A percentile compares a stretch with the other conserved stretches of the same genome.
phyloP scores from a whole-genome alignment of 768 basidiomycete species.

The Lactarius quietus region DNA sequence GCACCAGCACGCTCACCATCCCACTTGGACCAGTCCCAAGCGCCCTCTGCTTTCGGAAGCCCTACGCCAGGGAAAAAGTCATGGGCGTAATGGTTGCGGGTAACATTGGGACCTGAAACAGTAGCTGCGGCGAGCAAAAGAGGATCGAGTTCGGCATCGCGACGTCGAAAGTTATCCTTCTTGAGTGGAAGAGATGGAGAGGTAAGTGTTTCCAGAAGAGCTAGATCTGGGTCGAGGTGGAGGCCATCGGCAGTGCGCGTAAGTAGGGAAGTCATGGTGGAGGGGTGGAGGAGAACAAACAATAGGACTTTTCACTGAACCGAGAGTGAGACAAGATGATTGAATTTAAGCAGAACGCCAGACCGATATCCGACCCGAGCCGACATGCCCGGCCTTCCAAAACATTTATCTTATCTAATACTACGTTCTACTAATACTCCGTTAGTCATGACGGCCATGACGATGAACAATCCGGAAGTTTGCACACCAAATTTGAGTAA shows the following conservation, averaged over 20 bases:
- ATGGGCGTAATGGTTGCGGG: slow-evolving; percentile 84
- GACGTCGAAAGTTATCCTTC: slow-evolving; percentile 47
- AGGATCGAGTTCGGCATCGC: slow-evolving; percentile 75
- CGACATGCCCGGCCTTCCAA: neutral
- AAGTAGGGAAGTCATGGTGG: slow-evolving; percentile 30
- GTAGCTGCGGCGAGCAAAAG: slow-evolving; percentile 73
- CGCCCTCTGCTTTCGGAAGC: slow-evolving; percentile 48
- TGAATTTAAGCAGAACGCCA: neutral
- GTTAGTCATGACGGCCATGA: neutral
- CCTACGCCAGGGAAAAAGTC: slow-evolving; percentile 64
- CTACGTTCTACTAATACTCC: no score
- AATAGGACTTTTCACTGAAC: neutral
- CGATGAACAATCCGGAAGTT: neutral
- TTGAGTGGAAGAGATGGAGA: slow-evolving; percentile 39
- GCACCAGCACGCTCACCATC: slow-evolving; percentile 40
- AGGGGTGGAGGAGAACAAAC: neutral
- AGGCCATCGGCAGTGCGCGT: slow-evolving; percentile 30
- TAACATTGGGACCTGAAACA: slow-evolving; percentile 72
- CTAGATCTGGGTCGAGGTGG: slow-evolving; percentile 46
- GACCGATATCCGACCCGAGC: no score
- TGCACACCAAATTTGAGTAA: no score
- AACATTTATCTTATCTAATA: neutral
- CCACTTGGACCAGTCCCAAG: slow-evolving; percentile 59
- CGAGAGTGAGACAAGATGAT: slow-evolving; percentile 7
- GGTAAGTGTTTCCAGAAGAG: slow-evolving; percentile 64